These are phyloP conservation scores for Wallacemonas sp. DNA, from an alignment of 208 protist species.

Conservation along the genomic window DNA sequence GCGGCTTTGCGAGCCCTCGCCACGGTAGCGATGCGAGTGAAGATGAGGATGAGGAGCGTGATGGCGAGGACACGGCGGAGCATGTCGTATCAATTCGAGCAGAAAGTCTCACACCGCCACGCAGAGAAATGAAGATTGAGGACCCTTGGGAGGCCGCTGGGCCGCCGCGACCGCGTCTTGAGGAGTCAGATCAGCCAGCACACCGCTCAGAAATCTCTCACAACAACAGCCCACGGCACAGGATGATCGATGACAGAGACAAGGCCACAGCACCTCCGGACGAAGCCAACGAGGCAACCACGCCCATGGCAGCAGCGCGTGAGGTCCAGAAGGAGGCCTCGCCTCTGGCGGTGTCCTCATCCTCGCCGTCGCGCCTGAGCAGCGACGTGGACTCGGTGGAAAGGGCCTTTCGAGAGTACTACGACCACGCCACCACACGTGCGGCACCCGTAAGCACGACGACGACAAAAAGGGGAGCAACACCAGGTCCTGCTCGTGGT, in stretches of 20 bases:
- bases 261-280: too few relatives aligned
- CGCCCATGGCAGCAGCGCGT: not conserved
- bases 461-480: not conserved
- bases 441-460: too few relatives aligned
- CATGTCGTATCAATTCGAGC: conserved; percentile 1
- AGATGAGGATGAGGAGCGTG: not conserved
- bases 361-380: not conserved
- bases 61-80: conserved; percentile 7
- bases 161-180: too few relatives aligned
- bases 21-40: not conserved
- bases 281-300: not conserved
- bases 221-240: too few relatives aligned
- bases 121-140: too few relatives aligned
- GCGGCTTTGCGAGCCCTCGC: not conserved
- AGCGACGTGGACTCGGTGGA: not conserved
- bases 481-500: too few relatives aligned
- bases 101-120: not conserved
- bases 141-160: too few relatives aligned
- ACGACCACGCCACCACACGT: not conserved
- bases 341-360: not conserved
- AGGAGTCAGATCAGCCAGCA: too few relatives aligned
- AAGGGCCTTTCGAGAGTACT: not conserved
- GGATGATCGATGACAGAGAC: not conserved
- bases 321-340: not conserved
- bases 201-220: too few relatives aligned